Base-by-base conservation (phyloP, 2,329 filamentous ascomycete genomes). In the Exutisphaerella laricina region DNA sequence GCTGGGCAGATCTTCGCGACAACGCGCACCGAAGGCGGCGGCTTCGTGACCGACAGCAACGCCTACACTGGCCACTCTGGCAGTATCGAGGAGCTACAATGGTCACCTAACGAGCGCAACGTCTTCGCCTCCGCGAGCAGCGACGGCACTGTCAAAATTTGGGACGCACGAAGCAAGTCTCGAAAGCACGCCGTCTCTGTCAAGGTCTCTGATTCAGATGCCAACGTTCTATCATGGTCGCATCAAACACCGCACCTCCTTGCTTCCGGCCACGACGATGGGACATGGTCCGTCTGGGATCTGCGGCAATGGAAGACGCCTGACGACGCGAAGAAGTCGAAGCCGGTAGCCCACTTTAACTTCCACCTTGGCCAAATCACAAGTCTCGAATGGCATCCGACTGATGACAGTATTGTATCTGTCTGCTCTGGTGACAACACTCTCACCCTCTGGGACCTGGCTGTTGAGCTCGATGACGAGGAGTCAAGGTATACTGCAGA, bases 311-410 rank as follows among this genome's bases (percentile, higher is more conserved):
- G 90, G 90, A 96, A 95, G 71, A 60, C 70, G 42, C 57, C 62
- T 35, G 54, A 70, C 64, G 49, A 54, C 3, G 54, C 55, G 77
- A 74, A 46, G 20, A 69, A 63, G 33, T 83, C 85, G 4, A 82
- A 82, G 35, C 85, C 92, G 1, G 85, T 97, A n/a, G 92, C 92
- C 3, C 85, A 84, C 57, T 98, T 97, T 70, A 77, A 81, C 60
- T 97, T 95, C 73, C 89, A 98, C 75, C 90, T 88, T 67, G 88
- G 96, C 67, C 92, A 95, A 57, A 88, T 98, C 58, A 98, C 92
- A 5, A 88, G 84, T 55, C 78, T 98, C 28, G 89, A 97, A 70
- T 98, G 92, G 90, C 90, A 97, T 66, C 90, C 92, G 2, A 90
- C 87, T 1, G 92, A 98, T 60, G 90, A 98, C 72, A 94, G 85